phyloP scores from a whole-genome alignment of 1,284 basidiomycete genomes.

The Caloboletus firmus region DNA sequence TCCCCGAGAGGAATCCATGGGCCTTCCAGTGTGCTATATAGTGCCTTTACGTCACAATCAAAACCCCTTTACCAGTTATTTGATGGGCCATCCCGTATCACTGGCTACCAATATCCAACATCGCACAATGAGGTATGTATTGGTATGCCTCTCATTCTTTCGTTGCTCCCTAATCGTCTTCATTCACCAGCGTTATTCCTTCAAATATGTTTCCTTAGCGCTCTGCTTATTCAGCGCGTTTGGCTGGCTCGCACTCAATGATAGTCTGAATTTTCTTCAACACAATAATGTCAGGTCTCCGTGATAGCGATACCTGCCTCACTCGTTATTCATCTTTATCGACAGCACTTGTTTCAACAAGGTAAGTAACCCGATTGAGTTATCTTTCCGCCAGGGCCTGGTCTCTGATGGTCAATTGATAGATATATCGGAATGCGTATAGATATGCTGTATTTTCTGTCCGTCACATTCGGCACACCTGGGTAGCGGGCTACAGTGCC shows the following conservation, averaged over 20 bases:
- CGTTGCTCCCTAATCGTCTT: background rate
- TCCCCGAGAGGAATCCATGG: background rate
- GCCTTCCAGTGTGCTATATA: conserved; percentile 14
- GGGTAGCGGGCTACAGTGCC: background rate
- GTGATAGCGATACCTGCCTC: background rate
- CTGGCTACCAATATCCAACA: conserved; percentile 19
- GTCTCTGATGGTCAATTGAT: background rate
- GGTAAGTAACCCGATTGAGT: background rate
- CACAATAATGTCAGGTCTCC: background rate
- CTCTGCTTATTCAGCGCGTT: conserved; percentile 27
- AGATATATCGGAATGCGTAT: background rate
- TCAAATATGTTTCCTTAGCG: conserved; percentile 10
- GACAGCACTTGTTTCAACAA: background rate
- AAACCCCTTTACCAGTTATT: conserved; percentile 39
- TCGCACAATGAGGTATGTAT: conserved; percentile 18
- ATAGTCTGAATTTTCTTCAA: conserved; percentile 6
- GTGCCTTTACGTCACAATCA: conserved; percentile 4
- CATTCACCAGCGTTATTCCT: conserved; percentile 2
- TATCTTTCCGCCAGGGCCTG: background rate
- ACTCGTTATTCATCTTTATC: background rate
- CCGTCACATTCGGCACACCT: too few species aligned
- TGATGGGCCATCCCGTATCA: conserved; percentile 44
- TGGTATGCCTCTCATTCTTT: background rate
- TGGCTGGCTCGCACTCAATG: conserved; percentile 25
- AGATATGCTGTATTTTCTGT: background rate